phyloP scores from a whole-genome alignment of 208 protist genomes.

The Trypanosoma platydactyli region DNA sequence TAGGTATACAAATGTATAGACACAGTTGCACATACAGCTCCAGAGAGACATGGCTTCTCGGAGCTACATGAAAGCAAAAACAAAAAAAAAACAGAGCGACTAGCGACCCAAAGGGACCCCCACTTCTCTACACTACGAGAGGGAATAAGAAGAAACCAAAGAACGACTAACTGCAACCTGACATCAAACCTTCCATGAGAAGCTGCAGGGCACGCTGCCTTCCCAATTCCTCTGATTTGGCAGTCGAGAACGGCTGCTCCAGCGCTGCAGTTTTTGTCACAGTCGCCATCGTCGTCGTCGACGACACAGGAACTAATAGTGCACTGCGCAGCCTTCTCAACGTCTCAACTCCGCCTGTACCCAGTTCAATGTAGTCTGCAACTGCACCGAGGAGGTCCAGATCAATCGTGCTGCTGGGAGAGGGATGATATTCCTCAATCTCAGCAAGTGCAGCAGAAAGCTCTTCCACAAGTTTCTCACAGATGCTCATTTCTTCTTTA shows the following conservation, averaged over 20 bases:
- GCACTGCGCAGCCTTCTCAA: slow-evolving; percentile 10
- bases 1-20: background rate
- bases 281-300: background rate
- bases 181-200: slow-evolving; percentile 10
- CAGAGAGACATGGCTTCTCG: too few species aligned
- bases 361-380: slow-evolving; percentile 31
- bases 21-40: background rate
- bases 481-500: slow-evolving; percentile 7
- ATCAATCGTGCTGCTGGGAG: slow-evolving; percentile 3
- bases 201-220: slow-evolving; percentile 18
- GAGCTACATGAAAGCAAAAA: background rate
- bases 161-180: background rate
- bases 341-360: slow-evolving; percentile 1
- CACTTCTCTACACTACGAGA: too few species aligned
- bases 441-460: slow-evolving; percentile 20
- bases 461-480: slow-evolving; percentile 15
- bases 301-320: background rate
- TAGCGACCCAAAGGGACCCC: background rate
- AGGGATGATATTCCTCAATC: slow-evolving; percentile 10
- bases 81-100: background rate
- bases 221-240: slow-evolving; percentile 22
- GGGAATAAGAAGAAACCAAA: background rate
- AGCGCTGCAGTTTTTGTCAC: background rate
- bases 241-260: background rate
- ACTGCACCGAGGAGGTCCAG: slow-evolving; percentile 16